Evolutionary conservation across 139 green algal genomes (phyloP).

Genomic region (Coccomyxa sp.): DNA sequence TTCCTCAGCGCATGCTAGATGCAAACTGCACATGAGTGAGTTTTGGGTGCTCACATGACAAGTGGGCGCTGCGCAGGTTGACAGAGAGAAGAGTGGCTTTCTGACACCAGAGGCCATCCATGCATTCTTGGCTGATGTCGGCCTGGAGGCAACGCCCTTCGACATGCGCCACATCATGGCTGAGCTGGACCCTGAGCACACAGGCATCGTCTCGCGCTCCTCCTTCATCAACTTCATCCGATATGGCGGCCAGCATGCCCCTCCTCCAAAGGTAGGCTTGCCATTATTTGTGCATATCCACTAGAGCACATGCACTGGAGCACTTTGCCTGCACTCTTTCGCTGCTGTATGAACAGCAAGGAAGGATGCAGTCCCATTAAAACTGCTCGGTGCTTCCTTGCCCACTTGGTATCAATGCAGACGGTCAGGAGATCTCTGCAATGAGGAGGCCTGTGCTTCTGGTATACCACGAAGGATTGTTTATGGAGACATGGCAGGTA

Average conservation of each 20-base stretch:
- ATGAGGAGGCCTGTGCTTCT: no score
- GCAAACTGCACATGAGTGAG: background rate
- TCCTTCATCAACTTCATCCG: constrained; percentile 43
- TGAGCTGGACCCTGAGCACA: constrained; percentile 29
- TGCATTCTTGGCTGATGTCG: constrained; percentile 34
- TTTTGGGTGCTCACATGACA: background rate
- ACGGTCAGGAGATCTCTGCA: no score
- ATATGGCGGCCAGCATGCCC: constrained; percentile 23
- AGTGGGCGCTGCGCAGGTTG: constrained; percentile 8
- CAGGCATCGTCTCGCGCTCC: constrained; percentile 25
- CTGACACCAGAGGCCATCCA: constrained; percentile 11
- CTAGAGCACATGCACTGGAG: no score
- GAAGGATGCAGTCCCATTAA: no score
- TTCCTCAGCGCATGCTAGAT: background rate
- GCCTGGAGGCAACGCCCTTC: constrained; percentile 29
- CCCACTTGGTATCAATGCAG: no score
- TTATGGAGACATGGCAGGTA: no score
- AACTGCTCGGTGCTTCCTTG: no score
- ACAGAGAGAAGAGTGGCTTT: constrained; percentile 1
- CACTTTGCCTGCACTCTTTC: no score
- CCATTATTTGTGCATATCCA: background rate
- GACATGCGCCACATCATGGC: constrained; percentile 32
- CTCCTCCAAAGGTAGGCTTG: background rate
- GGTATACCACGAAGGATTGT: no score
- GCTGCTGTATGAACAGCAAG: no score